A percentile compares a stretch with the other conserved stretches of the same genome.
Conservation (phyloP, 768 basidiomycete genomes). For the Lactarius evosmus region DNA sequence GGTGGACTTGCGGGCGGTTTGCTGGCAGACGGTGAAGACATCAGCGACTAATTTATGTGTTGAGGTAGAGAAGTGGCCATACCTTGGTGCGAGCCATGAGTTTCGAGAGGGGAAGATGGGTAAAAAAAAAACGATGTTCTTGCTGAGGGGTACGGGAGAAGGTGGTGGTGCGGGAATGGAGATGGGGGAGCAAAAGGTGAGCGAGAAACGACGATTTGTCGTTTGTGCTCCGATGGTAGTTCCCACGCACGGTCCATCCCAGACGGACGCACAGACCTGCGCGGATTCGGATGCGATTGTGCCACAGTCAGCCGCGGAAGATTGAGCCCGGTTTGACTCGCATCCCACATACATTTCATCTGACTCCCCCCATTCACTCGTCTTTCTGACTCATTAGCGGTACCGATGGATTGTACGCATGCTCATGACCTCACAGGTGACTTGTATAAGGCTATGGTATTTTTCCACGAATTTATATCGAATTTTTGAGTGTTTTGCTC, state of each 20-base stretch:
- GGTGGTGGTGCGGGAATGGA: conserved; percentile 25
- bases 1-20: conserved; percentile 99
- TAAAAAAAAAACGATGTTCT: conserved; percentile 23
- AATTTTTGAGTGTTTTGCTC: conserved; percentile 11
- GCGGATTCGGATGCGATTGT: conserved; percentile 29
- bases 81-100: conserved; percentile 90
- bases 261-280: conserved; percentile 23
- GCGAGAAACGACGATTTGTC: conserved; percentile 29
- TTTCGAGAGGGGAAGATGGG: conserved; percentile 24
- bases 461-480: conserved; percentile 19
- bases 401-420: background rate
- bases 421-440: background rate
- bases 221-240: conserved; percentile 29
- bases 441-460: background rate
- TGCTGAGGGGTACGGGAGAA: conserved; percentile 21
- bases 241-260: conserved; percentile 27
- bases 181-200: conserved; percentile 13
- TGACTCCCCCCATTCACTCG: conserved; percentile 14
- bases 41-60: conserved; percentile 18
- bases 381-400: background rate
- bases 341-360: background rate
- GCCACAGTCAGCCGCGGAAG: conserved; percentile 28
- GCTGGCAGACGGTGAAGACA: conserved; percentile 49
- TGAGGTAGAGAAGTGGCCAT: conserved; percentile 21
- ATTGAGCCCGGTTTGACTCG: conserved; percentile 23